phyloP scores from a whole-genome alignment of 768 basidiomycete genomes.

The Nidularia sp. region DNA sequence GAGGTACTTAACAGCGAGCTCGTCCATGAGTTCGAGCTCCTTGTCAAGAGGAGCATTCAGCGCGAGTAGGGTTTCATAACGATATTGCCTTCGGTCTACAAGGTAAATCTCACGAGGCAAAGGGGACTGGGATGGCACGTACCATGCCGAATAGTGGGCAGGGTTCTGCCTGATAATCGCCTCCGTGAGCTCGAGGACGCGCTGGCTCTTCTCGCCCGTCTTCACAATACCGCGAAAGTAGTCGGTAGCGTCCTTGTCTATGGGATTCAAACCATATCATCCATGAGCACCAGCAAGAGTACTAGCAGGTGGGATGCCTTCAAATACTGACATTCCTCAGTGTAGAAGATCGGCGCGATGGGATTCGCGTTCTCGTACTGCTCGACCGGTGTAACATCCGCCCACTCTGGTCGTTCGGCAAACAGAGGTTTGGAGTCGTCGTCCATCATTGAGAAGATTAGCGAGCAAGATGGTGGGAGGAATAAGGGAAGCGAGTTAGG shows the following conservation, averaged over 20 bases:
- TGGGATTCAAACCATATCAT: background rate
- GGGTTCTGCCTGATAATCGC: conserved; percentile 88
- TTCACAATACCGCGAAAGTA: conserved; percentile 87
- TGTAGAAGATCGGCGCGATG: conserved; percentile 91
- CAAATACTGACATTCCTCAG: conserved; percentile 68
- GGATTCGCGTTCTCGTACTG: conserved; percentile 80
- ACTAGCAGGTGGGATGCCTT: background rate
- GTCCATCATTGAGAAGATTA: no score
- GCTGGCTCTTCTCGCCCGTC: conserved; percentile 69
- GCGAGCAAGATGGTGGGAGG: no score
- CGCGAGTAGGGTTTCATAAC: conserved; percentile 80
- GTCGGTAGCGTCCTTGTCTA: conserved; percentile 90
- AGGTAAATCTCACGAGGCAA: no score
- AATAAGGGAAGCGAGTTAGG: no score
- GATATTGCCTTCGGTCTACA: conserved; percentile 73
- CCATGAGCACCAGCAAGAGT: background rate
- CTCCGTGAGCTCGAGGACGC: conserved; percentile 87
- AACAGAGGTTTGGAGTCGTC: no score
- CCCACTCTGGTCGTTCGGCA: conserved; percentile 53
- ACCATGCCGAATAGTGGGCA: conserved; percentile 97
- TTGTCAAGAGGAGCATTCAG: conserved; percentile 62
- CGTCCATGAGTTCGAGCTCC: conserved; percentile 85
- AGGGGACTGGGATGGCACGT: conserved; percentile 14
- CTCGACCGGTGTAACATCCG: conserved; percentile 70
- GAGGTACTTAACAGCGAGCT: conserved; percentile 74